Evolutionary conservation across 768 basidiomycete species (phyloP), one percentile per base, ranked within the genome.

Genomic region (Hydnum rufescens): DNA sequence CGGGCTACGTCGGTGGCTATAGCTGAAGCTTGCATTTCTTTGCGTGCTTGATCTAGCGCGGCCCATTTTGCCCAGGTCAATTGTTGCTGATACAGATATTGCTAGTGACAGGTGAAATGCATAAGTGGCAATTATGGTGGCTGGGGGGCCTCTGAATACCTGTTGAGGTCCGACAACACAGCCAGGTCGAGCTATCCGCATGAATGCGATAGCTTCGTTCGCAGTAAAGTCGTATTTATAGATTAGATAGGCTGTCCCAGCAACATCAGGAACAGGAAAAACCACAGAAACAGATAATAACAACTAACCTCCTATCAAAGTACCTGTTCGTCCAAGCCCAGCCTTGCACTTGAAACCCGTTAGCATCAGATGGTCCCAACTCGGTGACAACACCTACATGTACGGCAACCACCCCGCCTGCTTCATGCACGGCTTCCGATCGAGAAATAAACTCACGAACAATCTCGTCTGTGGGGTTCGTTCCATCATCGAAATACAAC

Each of bases 221-320:
- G 93, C 93, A 18, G 90, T 88, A 64, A 99, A 99, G 22, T 86
- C 87, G 60, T 96, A 93, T 66, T 96, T 96, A 85, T 95, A 99
- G 56, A 95, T 86, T 52, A 99, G 74, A 70, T 96, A 97, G 5
- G 93, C 95, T 68, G 53, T 5, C 18, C n/a, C n/a, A n/a, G n/a
- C n/a, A n/a, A n/a, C n/a, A n/a, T n/a, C n/a, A n/a, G n/a, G n/a
- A n/a, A n/a, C n/a, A n/a, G n/a, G n/a, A n/a, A n/a, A n/a, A n/a
- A n/a, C n/a, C n/a, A n/a, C n/a, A n/a, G n/a, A 39, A 49, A 22
- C 31, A 34, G 30, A 54, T 30, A 50, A 54, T 23, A 49, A 49
- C 32, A 25, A 53, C 62, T 53, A 42, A 65, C 66, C 67, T 32
- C 95, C 95, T 56, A 99, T 93, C 54, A 99, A 71, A 3, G 90